phyloP scores from a whole-genome alignment of 208 protist genomes.

The Wallacemonas collosoma region DNA sequence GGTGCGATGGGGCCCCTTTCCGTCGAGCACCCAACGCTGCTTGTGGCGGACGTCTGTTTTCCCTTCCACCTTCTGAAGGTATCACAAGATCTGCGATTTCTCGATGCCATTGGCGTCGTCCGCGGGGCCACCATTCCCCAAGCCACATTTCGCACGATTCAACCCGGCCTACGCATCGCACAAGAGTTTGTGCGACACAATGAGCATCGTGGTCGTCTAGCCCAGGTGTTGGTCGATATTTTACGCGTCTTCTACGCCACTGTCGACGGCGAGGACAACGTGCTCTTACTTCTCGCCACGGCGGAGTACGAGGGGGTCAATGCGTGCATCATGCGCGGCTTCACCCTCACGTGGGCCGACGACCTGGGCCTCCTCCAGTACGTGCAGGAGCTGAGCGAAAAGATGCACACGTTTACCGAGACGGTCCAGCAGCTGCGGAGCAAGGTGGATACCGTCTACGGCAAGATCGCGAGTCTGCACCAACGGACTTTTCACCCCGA shows the following conservation, averaged over 20 bases:
- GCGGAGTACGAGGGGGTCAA: conserved; percentile 79
- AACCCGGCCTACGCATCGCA: not conserved
- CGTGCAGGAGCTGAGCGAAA: conserved; percentile 57
- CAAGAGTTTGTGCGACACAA: conserved; percentile 58
- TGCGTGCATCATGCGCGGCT: conserved; percentile 52
- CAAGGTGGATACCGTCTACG: conserved; percentile 56
- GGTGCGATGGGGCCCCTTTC: not conserved
- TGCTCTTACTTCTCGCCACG: conserved; percentile 70
- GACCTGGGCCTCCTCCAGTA: conserved; percentile 56
- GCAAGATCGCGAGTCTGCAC: conserved; percentile 50
- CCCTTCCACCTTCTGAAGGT: conserved; percentile 39
- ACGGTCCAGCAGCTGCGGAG: conserved; percentile 62
- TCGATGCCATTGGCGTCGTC: conserved; percentile 38
- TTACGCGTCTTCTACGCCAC: conserved; percentile 72
- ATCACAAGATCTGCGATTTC: conserved; percentile 67
- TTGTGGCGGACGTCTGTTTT: conserved; percentile 50
- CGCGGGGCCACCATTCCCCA: conserved; percentile 19
- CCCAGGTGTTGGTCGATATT: conserved; percentile 64
- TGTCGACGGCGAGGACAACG: conserved; percentile 76
- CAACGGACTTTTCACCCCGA: conserved; percentile 53
- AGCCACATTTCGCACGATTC: not conserved
- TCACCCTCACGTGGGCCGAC: conserved; percentile 65
- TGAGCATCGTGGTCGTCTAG: conserved; percentile 67
- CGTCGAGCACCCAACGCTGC: not conserved
- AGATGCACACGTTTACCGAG: conserved; percentile 55